Conservation (phyloP, 2,329 filamentous ascomycete genomes). For the Sporothrix mexicana region DNA sequence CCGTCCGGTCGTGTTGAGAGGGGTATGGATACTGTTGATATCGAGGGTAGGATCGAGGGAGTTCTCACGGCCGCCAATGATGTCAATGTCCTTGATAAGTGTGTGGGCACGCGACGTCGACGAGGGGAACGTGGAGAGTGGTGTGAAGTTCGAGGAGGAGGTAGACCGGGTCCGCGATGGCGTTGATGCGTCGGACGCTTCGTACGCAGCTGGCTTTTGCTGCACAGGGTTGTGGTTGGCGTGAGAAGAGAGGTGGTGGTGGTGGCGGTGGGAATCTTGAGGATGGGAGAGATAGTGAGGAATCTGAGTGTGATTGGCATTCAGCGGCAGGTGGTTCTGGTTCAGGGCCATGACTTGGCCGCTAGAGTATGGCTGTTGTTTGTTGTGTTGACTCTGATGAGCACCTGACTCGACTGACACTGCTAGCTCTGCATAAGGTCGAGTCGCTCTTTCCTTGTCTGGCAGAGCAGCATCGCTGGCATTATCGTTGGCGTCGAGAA, state of each 20-base stretch:
- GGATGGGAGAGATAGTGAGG: not conserved
- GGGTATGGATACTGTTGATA: not conserved
- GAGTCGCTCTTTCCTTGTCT: constrained; percentile 17
- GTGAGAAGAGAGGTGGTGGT: not conserved
- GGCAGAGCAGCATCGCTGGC: constrained; percentile 5
- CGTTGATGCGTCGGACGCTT: constrained; percentile 32
- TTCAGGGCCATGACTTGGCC: not conserved
- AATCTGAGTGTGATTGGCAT: constrained; percentile 14
- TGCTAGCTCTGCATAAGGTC: constrained; percentile 24
- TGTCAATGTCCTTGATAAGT: not conserved
- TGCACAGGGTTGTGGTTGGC: constrained; percentile 9
- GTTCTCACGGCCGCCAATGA: not conserved
- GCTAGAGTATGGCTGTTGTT: not conserved
- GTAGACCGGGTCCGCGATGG: constrained; percentile 30
- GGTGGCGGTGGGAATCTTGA: not conserved
- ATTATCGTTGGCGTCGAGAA: not conserved
- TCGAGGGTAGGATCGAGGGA: not conserved
- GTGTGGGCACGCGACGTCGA: constrained; percentile 27
- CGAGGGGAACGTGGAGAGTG: constrained; percentile 34
- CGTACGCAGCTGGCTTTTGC: not conserved
- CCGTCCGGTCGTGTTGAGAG: not conserved
- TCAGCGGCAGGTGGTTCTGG: constrained; percentile 10
- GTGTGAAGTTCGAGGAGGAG: constrained; percentile 32
- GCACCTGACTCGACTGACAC: constrained; percentile 16
- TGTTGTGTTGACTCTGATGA: constrained; percentile 1